Evolutionary conservation across 768 basidiomycete species (phyloP), one percentile per base, ranked within the genome.

Genomic region (Lyophyllum decastes): DNA sequence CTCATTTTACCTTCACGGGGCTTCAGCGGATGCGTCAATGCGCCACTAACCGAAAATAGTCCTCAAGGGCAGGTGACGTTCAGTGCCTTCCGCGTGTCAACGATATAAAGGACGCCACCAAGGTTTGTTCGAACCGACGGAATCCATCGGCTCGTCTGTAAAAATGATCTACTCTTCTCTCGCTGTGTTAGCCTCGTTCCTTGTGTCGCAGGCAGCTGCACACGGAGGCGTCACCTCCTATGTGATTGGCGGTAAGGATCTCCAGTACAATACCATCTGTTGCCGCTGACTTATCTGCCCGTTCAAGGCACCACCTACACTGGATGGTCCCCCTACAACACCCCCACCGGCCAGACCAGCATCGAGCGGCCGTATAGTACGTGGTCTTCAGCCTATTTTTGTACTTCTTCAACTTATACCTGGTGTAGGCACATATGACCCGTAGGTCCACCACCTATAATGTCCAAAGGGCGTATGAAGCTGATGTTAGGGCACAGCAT

Each of bases 181-280:
- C 38, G 62, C 66, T 54, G 60, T 71, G 49, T 49, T 72, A 30
- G 64, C 63, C 27, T 68, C 70, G 51, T 64, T 71, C 59, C 55
- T 72, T 55, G 64, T 72, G 22, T 60, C 66, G 24, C 68, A 71
- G 62, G 73, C 58, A 25, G 64, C 66, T 55, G 73, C 73, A n/a
- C 73, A 76, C 59, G 73, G 73, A 55, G 72, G 74, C 63, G 74
- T 76, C 33, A 72, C 68, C 51, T 71, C 72, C 43, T 76, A 74
- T 59, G 63, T 68, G 19, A 72, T 73, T 61, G 68, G 67, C 14
- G 70, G 72, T 69, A 52, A 45, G 68, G 57, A 30, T 49, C 21
- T 24, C 53, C 47, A 4, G 22, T 25, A 41, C 34, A 35, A n/a
- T 12, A 34, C 46, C 25, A 25, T 43, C n/a, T 16, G 14, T 22